These are phyloP conservation scores for Sonneratia alba DNA, from an alignment of 345 rosid genomes.

Conservation along the genomic window DNA sequence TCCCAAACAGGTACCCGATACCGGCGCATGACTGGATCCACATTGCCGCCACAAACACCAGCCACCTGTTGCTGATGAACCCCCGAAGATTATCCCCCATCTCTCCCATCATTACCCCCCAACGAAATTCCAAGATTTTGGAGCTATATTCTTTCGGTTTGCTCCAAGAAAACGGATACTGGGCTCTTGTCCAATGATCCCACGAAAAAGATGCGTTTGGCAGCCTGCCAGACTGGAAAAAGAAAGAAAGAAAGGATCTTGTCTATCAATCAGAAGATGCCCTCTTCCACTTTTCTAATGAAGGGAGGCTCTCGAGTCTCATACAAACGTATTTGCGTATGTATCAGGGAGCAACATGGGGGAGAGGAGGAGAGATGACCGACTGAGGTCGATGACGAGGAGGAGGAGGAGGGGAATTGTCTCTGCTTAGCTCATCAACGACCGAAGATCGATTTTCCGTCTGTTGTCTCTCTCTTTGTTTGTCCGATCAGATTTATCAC, in stretches of 20 bases:
- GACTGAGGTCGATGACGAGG: slow-evolving; percentile 2
- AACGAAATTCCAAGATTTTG: background rate
- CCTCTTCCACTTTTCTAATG: background rate
- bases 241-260: background rate
- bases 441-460: background rate
- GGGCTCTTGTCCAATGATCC: background rate
- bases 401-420: background rate
- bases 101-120: slow-evolving; percentile 21
- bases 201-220: background rate
- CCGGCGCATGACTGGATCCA: slow-evolving; percentile 99
- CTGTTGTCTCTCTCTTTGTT: background rate
- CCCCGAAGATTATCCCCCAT: slow-evolving; percentile 36
- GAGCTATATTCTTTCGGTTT: background rate
- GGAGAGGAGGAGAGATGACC: background rate
- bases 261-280: background rate
- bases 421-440: background rate
- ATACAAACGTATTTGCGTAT: background rate
- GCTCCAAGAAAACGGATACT: background rate
- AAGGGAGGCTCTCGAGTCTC: no score
- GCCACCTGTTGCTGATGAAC: slow-evolving; percentile 79
- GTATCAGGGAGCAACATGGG: no score
- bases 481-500: background rate
- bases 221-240: background rate
- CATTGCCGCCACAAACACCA: slow-evolving; percentile 96
- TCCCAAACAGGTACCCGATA: slow-evolving; percentile 83